Percentiles rank a stretch among this genome's conserved stretches.
Conservation (phyloP, 331 rosid genomes). For the Arachis monticola region DNA sequence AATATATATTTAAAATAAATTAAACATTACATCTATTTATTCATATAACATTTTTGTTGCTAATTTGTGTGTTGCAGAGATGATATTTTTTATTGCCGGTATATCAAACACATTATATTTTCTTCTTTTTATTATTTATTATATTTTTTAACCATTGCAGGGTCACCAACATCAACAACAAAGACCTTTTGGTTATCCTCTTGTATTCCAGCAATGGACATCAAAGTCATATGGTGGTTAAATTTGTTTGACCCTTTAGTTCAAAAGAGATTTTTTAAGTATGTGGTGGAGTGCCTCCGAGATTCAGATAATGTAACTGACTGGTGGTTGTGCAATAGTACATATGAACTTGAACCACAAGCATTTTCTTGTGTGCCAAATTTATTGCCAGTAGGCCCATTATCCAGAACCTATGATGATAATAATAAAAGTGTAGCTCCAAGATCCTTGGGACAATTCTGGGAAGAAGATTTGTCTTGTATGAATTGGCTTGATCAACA, state of each 20-base stretch:
- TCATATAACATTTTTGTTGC: too few species aligned
- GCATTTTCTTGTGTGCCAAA: slow-evolving; percentile 17
- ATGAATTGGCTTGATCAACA: background rate
- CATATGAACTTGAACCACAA: slow-evolving; percentile 23
- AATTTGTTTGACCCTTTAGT: background rate
- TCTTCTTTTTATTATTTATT: background rate
- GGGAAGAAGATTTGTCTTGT: background rate
- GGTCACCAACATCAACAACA: background rate
- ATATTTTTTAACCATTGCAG: background rate
- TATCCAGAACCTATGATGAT: background rate
- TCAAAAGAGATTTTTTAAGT: background rate
- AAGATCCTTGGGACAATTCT: background rate
- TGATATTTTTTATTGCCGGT: too few species aligned
- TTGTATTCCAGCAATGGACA: slow-evolving; percentile 15
- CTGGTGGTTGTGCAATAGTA: slow-evolving; percentile 11
- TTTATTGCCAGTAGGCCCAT: slow-evolving; percentile 34
- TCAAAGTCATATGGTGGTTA: background rate
- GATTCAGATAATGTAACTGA: background rate
- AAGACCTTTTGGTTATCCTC: background rate
- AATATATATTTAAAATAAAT: too few species aligned
- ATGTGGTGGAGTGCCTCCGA: background rate
- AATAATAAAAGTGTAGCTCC: background rate
- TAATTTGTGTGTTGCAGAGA: too few species aligned
- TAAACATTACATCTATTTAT: too few species aligned
- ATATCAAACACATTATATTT: too few species aligned